Conservation (phyloP, 1,284 basidiomycete genomes). For the Sporisorium exsertum region DNA sequence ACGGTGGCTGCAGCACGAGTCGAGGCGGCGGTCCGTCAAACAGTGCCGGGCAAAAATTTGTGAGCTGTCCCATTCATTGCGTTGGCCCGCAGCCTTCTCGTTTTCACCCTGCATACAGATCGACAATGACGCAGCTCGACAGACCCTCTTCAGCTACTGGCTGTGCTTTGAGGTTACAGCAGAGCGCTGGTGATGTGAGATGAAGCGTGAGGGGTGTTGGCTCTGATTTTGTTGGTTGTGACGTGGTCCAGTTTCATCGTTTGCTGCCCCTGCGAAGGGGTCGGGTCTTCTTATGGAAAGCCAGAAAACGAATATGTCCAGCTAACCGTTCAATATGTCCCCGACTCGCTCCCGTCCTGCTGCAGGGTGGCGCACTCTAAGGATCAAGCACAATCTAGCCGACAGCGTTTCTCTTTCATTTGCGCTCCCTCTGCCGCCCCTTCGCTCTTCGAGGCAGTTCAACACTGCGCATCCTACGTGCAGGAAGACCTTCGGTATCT, state of each 20-base stretch:
- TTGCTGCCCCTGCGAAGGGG: background rate
- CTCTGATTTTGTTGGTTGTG: background rate
- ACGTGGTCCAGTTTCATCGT: background rate
- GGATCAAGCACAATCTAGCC: constrained; percentile 39
- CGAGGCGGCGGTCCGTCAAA: constrained; percentile 15
- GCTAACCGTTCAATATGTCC: background rate
- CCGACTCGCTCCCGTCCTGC: background rate
- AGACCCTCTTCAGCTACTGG: background rate
- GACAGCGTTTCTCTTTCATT: background rate
- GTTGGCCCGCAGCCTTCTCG: background rate
- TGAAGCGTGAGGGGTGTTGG: background rate
- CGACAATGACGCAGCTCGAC: constrained; percentile 1
- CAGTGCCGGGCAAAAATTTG: constrained; percentile 9
- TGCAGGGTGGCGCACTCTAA: constrained; percentile 11
- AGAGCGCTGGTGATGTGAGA: background rate
- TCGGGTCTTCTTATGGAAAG: background rate
- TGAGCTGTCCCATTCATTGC: constrained; percentile 1
- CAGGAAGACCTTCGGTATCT: background rate
- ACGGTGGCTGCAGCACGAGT: background rate
- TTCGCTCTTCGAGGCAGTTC: background rate
- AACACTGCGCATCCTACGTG: background rate
- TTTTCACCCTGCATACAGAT: background rate
- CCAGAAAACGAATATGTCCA: too few species aligned
- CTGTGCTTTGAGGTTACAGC: fast-evolving
- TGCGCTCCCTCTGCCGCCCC: background rate